Conservation (phyloP, 495 filamentous ascomycete species). For the Geopyxis carbonaria region DNA sequence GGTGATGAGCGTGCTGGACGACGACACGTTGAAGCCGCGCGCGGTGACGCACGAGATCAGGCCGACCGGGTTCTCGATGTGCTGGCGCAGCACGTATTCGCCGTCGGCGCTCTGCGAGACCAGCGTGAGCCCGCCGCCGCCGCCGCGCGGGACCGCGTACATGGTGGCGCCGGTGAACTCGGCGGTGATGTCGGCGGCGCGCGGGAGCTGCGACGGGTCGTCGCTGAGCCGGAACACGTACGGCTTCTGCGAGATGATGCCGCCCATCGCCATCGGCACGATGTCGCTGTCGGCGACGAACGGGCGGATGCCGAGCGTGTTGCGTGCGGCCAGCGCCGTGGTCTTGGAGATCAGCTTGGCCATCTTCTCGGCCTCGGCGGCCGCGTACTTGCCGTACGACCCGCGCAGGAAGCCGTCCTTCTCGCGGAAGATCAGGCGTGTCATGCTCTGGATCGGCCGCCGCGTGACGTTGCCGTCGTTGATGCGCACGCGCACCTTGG, state of each 20-base stretch:
- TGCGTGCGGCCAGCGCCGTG: slow-evolving; percentile 10
- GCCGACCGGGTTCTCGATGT: slow-evolving; percentile 14
- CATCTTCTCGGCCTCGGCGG: slow-evolving; percentile 18
- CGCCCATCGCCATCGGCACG: slow-evolving; percentile 18
- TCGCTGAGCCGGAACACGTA: too few relatives aligned
- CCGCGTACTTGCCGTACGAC: slow-evolving; percentile 4
- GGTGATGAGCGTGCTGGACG: slow-evolving; percentile 8
- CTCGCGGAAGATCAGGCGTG: slow-evolving; percentile 15
- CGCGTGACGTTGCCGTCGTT: slow-evolving; percentile 14
- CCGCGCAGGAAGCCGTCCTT: slow-evolving; percentile 3
- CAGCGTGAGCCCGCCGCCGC: slow-evolving; percentile 13
- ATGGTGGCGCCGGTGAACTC: slow-evolving; percentile 10
- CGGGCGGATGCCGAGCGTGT: slow-evolving; percentile 11
- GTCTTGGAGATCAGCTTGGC: slow-evolving; percentile 15
- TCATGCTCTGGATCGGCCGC: slow-evolving; percentile 11
- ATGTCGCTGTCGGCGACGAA: slow-evolving; percentile 13
- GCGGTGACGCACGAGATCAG: slow-evolving; percentile 17
- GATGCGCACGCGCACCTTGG: slow-evolving; percentile 15
- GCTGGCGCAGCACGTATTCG: slow-evolving; percentile 19
- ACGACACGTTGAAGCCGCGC: slow-evolving; percentile 12
- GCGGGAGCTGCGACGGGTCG: slow-evolving; percentile 6
- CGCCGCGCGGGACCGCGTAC: slow-evolving; percentile 13
- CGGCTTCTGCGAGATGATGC: slow-evolving; percentile 7
- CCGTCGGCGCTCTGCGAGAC: slow-evolving; percentile 17
- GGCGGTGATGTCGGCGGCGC: slow-evolving; percentile 4